Conservation (phyloP, 2,329 filamentous ascomycete species). For the Rutstroemia sydowiana region DNA sequence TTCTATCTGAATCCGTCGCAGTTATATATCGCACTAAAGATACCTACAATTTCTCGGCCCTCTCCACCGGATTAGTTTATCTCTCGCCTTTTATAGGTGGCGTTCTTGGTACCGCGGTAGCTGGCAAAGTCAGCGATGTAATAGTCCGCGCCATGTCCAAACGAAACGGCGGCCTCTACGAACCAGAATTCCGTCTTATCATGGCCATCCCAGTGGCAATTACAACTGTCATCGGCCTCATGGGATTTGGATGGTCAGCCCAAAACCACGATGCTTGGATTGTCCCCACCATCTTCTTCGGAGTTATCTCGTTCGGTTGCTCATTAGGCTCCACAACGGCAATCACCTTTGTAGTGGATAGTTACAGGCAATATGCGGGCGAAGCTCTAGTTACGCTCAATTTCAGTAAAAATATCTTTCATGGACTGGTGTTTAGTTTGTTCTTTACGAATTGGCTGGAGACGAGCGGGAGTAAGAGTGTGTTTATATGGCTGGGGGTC, state of each 20-base stretch:
- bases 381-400: conserved; percentile 93
- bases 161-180: conserved; percentile 87
- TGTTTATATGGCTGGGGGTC: conserved; percentile 76
- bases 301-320: conserved; percentile 85
- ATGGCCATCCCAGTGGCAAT: conserved; percentile 79
- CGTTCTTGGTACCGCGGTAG: conserved; percentile 83
- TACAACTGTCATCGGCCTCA: conserved; percentile 75
- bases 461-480: conserved; percentile 63
- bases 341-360: conserved; percentile 92
- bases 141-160: conserved; percentile 76
- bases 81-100: conserved; percentile 85
- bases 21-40: conserved; percentile 65
- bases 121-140: conserved; percentile 78
- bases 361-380: conserved; percentile 85
- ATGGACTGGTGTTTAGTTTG: conserved; percentile 80
- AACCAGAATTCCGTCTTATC: conserved; percentile 85
- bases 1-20: conserved; percentile 81
- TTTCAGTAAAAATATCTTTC: conserved; percentile 88
- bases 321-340: conserved; percentile 82
- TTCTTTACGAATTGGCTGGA: conserved; percentile 85
- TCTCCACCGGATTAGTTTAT: conserved; percentile 81
- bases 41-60: conserved; percentile 71
- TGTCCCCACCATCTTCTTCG: conserved; percentile 89
- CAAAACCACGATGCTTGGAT: conserved; percentile 72
- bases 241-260: conserved; percentile 95